Conservation (phyloP, 495 filamentous ascomycete genomes). For the Penicillium malachiteum region DNA sequence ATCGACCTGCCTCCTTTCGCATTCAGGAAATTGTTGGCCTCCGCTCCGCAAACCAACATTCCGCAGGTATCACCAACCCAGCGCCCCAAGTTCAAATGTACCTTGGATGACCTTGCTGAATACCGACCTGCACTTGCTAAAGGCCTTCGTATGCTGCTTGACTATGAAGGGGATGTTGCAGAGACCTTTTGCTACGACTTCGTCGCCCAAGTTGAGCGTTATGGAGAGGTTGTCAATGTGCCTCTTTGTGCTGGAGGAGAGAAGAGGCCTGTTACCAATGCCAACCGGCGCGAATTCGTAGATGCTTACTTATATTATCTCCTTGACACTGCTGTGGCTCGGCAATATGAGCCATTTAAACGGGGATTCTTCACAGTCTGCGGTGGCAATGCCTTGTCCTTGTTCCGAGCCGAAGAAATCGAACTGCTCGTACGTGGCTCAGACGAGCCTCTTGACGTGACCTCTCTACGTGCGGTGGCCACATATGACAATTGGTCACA, state of each 20-base stretch:
- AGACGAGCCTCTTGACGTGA: constrained; percentile 80
- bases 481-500: constrained; percentile 77
- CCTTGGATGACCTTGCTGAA: constrained; percentile 81
- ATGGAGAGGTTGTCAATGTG: constrained; percentile 62
- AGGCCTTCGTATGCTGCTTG: constrained; percentile 73
- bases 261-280: constrained; percentile 74
- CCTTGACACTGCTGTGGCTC: constrained; percentile 72
- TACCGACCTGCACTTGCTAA: constrained; percentile 75
- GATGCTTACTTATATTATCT: constrained; percentile 81
- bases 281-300: constrained; percentile 84
- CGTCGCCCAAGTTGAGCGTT: constrained; percentile 72
- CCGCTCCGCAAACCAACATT: constrained; percentile 57
- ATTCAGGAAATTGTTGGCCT: constrained; percentile 82
- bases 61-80: constrained; percentile 50
- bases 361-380: constrained; percentile 93
- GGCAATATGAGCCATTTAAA: constrained; percentile 95
- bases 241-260: constrained; percentile 78
- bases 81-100: constrained; percentile 65
- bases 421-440: constrained; percentile 86
- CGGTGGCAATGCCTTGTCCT: constrained; percentile 81
- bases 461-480: constrained; percentile 72
- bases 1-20: constrained; percentile 89
- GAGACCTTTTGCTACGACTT: constrained; percentile 82
- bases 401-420: constrained; percentile 94
- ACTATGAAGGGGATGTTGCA: constrained; percentile 84